A percentile compares a stretch with the other conserved stretches of the same genome.
These are phyloP conservation scores for Penicillium hesseltinei DNA, from an alignment of 2,329 filamentous ascomycete species.

Conservation along the genomic window DNA sequence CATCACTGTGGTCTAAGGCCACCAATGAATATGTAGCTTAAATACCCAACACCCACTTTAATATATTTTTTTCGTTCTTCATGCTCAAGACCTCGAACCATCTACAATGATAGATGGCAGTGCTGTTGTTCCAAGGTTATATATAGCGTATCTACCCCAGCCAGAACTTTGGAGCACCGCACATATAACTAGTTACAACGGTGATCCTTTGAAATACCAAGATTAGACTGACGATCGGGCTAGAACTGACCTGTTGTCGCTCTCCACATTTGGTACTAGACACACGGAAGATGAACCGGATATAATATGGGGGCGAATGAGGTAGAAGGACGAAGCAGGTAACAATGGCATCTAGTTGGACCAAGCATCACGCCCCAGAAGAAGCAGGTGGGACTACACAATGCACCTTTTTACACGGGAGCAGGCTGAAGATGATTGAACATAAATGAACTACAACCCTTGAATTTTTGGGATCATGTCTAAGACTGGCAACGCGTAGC, in stretches of 20 bases:
- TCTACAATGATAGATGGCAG: neutral
- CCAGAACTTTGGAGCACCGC: too few species aligned
- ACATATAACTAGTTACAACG: too few species aligned
- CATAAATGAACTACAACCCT: slow-evolving; percentile 14
- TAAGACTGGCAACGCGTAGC: slow-evolving; percentile 13
- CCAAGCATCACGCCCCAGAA: neutral
- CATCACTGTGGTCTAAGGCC: neutral
- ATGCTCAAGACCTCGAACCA: neutral
- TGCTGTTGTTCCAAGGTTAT: neutral
- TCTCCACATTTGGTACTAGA: neutral
- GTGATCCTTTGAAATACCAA: neutral
- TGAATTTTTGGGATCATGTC: slow-evolving; percentile 13
- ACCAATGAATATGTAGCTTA: neutral
- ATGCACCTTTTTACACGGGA: neutral
- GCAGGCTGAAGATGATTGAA: slow-evolving; percentile 1
- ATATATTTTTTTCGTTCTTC: neutral
- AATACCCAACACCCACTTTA: neutral
- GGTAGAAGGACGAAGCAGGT: neutral
- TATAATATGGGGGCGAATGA: neutral
- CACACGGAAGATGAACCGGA: neutral
- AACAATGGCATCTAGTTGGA: neutral
- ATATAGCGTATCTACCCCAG: neutral
- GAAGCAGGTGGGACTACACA: neutral
- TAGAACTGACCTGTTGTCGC: neutral
- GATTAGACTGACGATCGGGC: neutral